Base-by-base conservation (phyloP, 345 rosid genomes). In the Psidium friedrichsthalianum region DNA sequence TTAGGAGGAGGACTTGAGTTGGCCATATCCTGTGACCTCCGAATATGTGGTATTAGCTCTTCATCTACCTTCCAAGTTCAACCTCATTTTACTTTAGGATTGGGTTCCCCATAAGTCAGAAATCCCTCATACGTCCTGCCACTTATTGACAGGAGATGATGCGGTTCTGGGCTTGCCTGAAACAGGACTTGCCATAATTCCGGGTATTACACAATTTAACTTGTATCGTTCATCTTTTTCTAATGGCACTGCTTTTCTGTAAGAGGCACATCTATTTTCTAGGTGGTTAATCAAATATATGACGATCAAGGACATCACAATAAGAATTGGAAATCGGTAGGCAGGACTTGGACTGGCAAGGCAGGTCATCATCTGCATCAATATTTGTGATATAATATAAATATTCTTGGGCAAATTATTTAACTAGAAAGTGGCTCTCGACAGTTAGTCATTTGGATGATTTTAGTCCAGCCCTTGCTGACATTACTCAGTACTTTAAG, bases 1-100 rank as follows among this genome's bases (percentile, higher is more conserved):
- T 52, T 97, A 84, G 99, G 99, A 86, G 99, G 98, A 90, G 99
- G 99, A 90, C 97, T 97, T 85, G 98, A 95, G 92, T 89, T 97
- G 98, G 99, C 98, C 86, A 89, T 95, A 83, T 91, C 98, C 61
- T 95, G 98, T 87, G 99, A 97, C 92, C 95, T 95, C 87, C 95
- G 98, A 64, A 85, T 97, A 85, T 95, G 96, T 55, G 99, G 99
- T 97, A 91, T 84, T 83, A 82, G 82, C 85, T 56, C 78, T 83
- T 82, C 54, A 20, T 57, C 40, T 69, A 82, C 81, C 53, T n/a
- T 36, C 78, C 78, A 69, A 69, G 78, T 69, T 69, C 47, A 1
- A 69, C 78, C 78, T 69, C 47, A 9, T 69, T 69, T 36, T 16
- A 69, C 25, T 0, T 36, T 2, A 69, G 47, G 78, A 36, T 1